A percentile compares a stretch with the other conserved stretches of the same genome.
Evolutionary conservation across 208 protist genomes (phyloP).

Genomic region (Acanthamoeba quina): DNA sequence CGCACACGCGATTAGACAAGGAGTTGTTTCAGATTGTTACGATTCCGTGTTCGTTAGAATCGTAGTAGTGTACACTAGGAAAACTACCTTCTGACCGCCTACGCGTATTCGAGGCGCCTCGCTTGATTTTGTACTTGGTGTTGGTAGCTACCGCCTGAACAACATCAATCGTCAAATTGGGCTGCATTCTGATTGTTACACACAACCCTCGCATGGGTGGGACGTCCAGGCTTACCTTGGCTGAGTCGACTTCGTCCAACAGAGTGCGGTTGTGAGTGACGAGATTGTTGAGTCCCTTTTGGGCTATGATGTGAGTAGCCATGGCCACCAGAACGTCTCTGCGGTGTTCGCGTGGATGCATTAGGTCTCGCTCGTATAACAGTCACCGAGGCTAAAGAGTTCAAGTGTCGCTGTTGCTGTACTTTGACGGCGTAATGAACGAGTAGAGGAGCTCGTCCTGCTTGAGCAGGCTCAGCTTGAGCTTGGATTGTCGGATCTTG

Average conservation of each 20-base stretch:
- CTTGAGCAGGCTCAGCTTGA: slow-evolving; percentile 24
- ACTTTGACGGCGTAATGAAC: slow-evolving; percentile 43
- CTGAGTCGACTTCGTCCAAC: slow-evolving; percentile 57
- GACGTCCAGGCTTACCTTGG: no score
- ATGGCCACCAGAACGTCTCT: slow-evolving; percentile 34
- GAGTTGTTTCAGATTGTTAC: no score
- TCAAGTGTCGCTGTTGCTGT: neutral
- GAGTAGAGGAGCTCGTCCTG: slow-evolving; percentile 16
- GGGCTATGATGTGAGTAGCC: no score
- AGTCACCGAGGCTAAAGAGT: no score
- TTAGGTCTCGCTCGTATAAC: no score
- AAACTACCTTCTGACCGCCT: neutral
- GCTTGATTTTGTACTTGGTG: slow-evolving; percentile 30
- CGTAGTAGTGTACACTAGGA: neutral
- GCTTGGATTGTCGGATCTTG: no score
- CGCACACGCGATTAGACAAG: neutral
- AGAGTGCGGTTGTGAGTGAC: no score
- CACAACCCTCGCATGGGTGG: no score
- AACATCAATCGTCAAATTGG: no score
- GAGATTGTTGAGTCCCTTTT: no score
- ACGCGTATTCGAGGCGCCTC: neutral
- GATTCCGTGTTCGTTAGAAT: no score
- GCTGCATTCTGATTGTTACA: no score
- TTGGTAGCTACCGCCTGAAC: neutral
- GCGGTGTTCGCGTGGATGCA: neutral